phyloP scores from a whole-genome alignment of 257 asterid species.

The Solanum bulbocastanum region DNA sequence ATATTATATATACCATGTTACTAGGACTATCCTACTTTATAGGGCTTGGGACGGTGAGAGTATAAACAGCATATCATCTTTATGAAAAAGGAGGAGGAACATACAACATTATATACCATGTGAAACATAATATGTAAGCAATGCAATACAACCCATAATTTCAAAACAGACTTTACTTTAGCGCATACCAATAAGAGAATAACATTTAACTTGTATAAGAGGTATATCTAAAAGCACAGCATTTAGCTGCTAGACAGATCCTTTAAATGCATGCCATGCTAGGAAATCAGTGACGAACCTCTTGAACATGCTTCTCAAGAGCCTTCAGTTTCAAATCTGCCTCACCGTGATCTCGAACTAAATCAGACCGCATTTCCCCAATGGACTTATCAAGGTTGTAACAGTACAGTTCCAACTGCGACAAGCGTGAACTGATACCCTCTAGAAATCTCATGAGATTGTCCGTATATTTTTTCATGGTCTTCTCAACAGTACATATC shows the following conservation, averaged over 20 bases:
- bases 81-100: not conserved
- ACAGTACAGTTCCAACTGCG: constrained; percentile 82
- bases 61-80: not conserved
- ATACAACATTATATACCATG: not conserved
- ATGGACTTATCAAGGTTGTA: constrained; percentile 87
- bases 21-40: not conserved
- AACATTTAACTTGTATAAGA: not conserved
- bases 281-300: constrained; percentile 33
- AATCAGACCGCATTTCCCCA: constrained; percentile 84
- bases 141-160: not conserved
- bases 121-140: not conserved
- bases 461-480: constrained; percentile 78
- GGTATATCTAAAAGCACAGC: not conserved
- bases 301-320: constrained; percentile 80
- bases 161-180: not conserved
- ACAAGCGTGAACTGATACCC: constrained; percentile 89
- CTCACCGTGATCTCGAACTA: constrained; percentile 66
- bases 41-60: not conserved
- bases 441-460: constrained; percentile 88
- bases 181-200: not conserved
- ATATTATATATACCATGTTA: not conserved
- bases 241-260: not conserved
- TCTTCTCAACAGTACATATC: constrained; percentile 46
- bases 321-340: constrained; percentile 69
- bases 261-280: not conserved